Evolutionary conservation across 2,329 filamentous ascomycete genomes (phyloP).

Genomic region (Fusarium guadeloupense): DNA sequence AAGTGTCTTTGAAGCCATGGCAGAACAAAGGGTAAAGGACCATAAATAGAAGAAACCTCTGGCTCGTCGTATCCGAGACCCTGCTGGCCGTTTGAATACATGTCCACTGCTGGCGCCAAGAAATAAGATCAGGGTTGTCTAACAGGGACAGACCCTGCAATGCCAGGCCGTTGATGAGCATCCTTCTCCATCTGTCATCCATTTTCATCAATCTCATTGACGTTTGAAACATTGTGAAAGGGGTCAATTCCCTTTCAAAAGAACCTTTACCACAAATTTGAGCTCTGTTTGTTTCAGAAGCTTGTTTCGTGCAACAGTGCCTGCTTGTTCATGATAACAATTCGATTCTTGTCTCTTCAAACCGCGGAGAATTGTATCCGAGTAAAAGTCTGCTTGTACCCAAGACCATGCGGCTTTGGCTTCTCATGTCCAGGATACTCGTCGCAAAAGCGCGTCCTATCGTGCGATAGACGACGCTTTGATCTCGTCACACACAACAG

Average conservation of each 20-base stretch:
- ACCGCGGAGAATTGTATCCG: neutral
- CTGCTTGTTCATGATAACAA: too few species aligned
- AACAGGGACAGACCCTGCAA: slow-evolving; percentile 18
- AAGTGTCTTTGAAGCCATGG: neutral
- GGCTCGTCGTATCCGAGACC: slow-evolving; percentile 7
- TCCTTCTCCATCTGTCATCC: slow-evolving; percentile 13
- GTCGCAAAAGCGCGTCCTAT: neutral
- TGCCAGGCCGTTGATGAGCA: slow-evolving; percentile 8
- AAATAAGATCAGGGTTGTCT: slow-evolving; percentile 17
- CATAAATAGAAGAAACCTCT: neutral
- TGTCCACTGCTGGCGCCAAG: slow-evolving; percentile 2
- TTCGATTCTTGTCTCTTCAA: neutral
- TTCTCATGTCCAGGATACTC: neutral
- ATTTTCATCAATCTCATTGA: slow-evolving; percentile 23
- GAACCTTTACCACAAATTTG: neutral
- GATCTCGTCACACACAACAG: neutral
- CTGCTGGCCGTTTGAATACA: neutral
- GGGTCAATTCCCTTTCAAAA: neutral
- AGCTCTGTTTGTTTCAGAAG: slow-evolving; percentile 6
- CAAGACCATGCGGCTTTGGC: neutral
- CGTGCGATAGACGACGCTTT: neutral
- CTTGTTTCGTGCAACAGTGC: neutral
- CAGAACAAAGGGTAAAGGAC: neutral
- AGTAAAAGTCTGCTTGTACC: neutral
- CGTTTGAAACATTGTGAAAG: slow-evolving; percentile 2